These are phyloP conservation scores for Serendipita sp. DNA, from an alignment of 768 basidiomycete species.

Conservation along the genomic window DNA sequence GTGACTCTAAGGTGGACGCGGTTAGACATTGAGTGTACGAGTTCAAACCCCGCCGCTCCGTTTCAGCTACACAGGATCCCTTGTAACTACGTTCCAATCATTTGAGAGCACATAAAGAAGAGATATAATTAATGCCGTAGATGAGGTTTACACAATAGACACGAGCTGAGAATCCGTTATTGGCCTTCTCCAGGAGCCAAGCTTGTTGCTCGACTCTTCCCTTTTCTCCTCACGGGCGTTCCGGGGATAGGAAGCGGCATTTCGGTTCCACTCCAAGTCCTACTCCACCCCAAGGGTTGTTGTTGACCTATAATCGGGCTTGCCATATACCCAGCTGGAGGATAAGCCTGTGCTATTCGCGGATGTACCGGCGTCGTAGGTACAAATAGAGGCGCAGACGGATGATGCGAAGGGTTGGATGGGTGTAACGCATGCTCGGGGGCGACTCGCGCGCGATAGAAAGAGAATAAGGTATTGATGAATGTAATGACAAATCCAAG, in stretches of 20 bases:
- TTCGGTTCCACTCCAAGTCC: background rate
- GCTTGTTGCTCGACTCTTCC: background rate
- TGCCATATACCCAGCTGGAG: background rate
- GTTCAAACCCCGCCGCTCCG: background rate
- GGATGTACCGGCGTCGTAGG: background rate
- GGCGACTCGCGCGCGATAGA: slow-evolving; percentile 55
- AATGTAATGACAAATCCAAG: slow-evolving; percentile 63
- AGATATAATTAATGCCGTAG: too few species aligned
- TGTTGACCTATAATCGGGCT: background rate
- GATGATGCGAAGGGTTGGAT: background rate
- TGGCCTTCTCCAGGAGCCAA: background rate
- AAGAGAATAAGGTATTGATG: slow-evolving; percentile 61
- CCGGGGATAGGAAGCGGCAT: background rate
- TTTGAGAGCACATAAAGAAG: too few species aligned
- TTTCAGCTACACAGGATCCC: too few species aligned
- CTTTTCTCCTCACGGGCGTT: background rate
- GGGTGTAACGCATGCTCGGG: slow-evolving; percentile 15
- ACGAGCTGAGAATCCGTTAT: background rate
- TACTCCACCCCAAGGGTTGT: background rate
- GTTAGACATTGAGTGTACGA: slow-evolving; percentile 1
- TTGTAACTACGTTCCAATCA: too few species aligned
- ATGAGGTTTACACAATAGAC: background rate
- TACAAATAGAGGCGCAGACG: background rate
- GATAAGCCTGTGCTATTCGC: too few species aligned
- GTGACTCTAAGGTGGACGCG: slow-evolving; percentile 6